Percentiles rank a stretch among this genome's conserved stretches.
These are phyloP conservation scores for Rosa multiflora DNA, from an alignment of 306 rosid genomes.

Conservation along the genomic window DNA sequence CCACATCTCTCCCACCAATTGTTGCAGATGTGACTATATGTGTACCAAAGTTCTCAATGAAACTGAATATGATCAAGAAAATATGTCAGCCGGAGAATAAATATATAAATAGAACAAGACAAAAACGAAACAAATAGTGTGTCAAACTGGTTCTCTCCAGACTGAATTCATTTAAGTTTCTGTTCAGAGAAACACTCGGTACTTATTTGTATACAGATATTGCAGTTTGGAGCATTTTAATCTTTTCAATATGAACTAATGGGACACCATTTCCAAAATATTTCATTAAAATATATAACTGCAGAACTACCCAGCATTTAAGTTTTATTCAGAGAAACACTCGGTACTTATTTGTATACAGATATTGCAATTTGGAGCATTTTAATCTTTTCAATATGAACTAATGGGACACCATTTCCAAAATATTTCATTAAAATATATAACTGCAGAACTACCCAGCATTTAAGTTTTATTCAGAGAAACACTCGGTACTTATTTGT, in stretches of 20 bases:
- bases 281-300: background rate
- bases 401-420: background rate
- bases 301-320: background rate
- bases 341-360: background rate
- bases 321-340: background rate
- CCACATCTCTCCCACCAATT: slow-evolving; percentile 91
- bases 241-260: background rate
- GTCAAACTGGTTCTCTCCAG: slow-evolving; percentile 26
- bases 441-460: background rate
- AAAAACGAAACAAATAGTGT: slow-evolving; percentile 6
- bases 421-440: background rate
- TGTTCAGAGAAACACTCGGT: background rate
- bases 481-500: background rate
- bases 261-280: background rate
- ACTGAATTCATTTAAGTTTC: slow-evolving; percentile 4
- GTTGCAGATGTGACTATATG: slow-evolving; percentile 95
- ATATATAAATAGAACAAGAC: background rate
- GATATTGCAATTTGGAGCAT: background rate
- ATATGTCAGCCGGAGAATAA: background rate
- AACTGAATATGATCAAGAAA: slow-evolving; percentile 56
- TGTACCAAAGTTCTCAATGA: slow-evolving; percentile 93
- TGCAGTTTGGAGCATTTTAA: background rate
- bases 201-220: background rate
- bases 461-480: no score
- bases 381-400: background rate